Base-by-base conservation (phyloP, 2,329 filamentous ascomycete genomes). In the Colletotrichum tabaci region DNA sequence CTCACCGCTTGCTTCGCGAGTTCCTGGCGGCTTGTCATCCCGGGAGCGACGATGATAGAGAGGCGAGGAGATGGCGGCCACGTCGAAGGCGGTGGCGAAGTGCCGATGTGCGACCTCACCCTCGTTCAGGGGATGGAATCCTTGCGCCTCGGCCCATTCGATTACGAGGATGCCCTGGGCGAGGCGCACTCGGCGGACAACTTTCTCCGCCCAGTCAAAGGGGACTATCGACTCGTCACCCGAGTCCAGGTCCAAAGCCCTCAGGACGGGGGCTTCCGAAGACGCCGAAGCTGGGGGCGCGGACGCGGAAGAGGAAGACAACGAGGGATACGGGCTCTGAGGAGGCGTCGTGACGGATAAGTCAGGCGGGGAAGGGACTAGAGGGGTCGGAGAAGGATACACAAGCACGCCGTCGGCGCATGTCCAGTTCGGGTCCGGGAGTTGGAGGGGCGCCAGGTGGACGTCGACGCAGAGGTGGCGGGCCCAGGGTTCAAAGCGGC, bases 121-220 rank as follows among this genome's bases (percentile, higher is more conserved):
- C 67, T 86, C 84, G 76, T 88, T 87, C 26, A 87, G 77, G 77
- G 85, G 84, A 76, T 88, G 85, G 72, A 85, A 88, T 1, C 86
- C 80, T 38, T 84, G 81, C 2, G 81, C 78, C 75, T 90, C 87
- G 61, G 88, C 89, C 89, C 90, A 92, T 77, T 92, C 90, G n/a
- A 92, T 80, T 21, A 91, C 76, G n/a, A 92, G 80, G n/a, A 90
- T 81, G 2, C 82, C 81, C 44, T 86, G 80, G 42, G 85, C 84
- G 4, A 92, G 80, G 16, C 89, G 84, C 4, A 90, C 78, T 15
- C 89, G 84, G 15, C 90, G 83, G 35, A 91, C 80, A 44, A 87
- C 83, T 74, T 86, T 90, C 9, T 81, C 82, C 1, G 77, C 71
- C 6, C 83, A 80, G 46, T 87, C 80, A 73, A 92, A 90, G 1